Conservation (phyloP, 2,329 filamentous ascomycete species). For the Orbilia ellipsospora region DNA sequence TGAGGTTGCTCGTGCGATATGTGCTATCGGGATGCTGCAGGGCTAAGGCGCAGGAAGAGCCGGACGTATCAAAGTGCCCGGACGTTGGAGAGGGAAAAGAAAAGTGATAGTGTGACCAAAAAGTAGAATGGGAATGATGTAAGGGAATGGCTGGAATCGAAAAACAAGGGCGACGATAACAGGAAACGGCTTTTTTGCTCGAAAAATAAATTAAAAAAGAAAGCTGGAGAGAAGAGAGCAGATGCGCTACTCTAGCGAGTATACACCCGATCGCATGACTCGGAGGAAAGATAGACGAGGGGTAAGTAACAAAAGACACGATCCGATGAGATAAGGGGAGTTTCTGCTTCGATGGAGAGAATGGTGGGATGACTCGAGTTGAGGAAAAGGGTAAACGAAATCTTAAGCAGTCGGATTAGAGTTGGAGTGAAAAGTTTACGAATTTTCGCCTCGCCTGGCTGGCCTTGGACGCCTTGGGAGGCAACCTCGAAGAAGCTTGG, state of each 20-base stretch:
- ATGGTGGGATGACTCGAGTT: conserved; percentile 41
- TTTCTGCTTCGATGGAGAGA: not conserved
- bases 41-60: conserved; percentile 1
- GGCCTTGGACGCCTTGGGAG: conserved; percentile 29
- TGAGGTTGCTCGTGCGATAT: conserved; percentile 31
- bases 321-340: conserved; percentile 16
- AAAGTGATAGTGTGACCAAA: conserved; percentile 48
- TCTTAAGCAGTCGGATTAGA: conserved; percentile 7
- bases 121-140: conserved; percentile 49
- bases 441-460: conserved; percentile 50
- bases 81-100: conserved; percentile 1
- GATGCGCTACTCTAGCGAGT: conserved; percentile 23
- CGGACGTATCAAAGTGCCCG: conserved; percentile 6
- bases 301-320: conserved; percentile 17
- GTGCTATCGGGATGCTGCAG: conserved; percentile 46
- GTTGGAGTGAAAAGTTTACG: conserved; percentile 33
- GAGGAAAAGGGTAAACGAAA: conserved; percentile 7
- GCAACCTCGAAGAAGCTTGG: conserved; percentile 21
- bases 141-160: conserved; percentile 34
- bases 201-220: not conserved
- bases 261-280: conserved; percentile 39
- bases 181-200: conserved; percentile 10
- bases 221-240: conserved; percentile 9
- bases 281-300: conserved; percentile 27
- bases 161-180: conserved; percentile 23